Percentiles rank a stretch among this genome's conserved stretches.
These are phyloP conservation scores for Puccinia triticina DNA, from an alignment of 1,284 basidiomycete species.

Conservation along the genomic window DNA sequence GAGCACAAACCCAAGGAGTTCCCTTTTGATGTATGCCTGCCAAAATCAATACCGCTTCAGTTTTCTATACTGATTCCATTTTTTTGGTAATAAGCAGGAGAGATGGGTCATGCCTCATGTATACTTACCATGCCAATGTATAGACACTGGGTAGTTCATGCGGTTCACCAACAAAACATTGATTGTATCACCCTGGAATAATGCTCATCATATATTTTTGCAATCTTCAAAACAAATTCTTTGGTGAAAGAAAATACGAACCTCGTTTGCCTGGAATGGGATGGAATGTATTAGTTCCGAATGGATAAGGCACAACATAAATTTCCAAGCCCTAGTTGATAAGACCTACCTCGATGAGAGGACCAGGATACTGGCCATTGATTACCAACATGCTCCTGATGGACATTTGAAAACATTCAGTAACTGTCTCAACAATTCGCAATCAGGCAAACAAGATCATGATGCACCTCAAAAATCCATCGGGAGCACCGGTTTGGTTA, in stretches of 20 bases:
- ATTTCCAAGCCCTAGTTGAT: conserved; percentile 47
- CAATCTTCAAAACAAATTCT: background rate
- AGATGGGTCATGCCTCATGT: conserved; percentile 54
- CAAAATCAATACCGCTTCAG: background rate
- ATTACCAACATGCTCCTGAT: conserved; percentile 62
- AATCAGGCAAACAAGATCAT: background rate
- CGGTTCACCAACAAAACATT: conserved; percentile 63
- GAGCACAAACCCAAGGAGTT: conserved; percentile 56
- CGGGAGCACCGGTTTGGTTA: conserved; percentile 23
- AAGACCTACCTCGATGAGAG: conserved; percentile 65
- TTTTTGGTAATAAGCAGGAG: background rate
- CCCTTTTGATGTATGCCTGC: conserved; percentile 57
- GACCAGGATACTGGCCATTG: conserved; percentile 65
- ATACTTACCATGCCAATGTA: conserved; percentile 63
- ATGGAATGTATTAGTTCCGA: background rate
- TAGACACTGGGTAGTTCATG: conserved; percentile 61
- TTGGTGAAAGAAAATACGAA: conserved; percentile 7
- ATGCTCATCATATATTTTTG: background rate
- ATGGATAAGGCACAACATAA: background rate
- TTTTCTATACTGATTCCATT: background rate
- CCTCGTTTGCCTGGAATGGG: conserved; percentile 33
- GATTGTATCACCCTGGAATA: conserved; percentile 60
- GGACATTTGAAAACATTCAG: background rate
- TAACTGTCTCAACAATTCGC: background rate
- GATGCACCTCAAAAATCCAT: conserved; percentile 24